Evolutionary conservation across 345 rosid species (phyloP), one percentile per base, ranked within the genome.

Genomic region (Heritiera fomes): DNA sequence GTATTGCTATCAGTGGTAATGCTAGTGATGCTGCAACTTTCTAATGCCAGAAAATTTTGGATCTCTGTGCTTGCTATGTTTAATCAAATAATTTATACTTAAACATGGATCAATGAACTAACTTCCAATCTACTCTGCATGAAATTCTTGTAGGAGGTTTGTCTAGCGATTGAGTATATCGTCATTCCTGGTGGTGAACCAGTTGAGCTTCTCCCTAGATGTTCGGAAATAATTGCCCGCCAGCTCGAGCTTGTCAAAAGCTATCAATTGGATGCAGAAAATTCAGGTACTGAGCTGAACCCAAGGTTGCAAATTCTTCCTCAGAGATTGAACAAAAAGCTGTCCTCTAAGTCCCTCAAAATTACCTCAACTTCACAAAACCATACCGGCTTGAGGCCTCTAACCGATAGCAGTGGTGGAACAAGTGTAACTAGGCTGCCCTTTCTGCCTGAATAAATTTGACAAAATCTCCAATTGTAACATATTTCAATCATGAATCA

Each of bases 231-330:
- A 73, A 84, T 95, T 17, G 96, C 93, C 14, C 86, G 93, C 73
- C 98, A 95, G 75, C 90, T 95, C n/a, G 90, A 93, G 87, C 94
- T 95, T 45, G 98, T 95, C 34, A 90, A 90, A 81, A 92, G 98
- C 86, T 95, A 93, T 82, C 96, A 92, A 77, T 84, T 95, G 75
- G 78, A 92, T 3, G 99, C 91, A 23, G 99, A 92, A 83, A 93
- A 91, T 80, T 89, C 95, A 13, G 97, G 98, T 45, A 92, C 94
- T 30, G 91, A 91, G 68, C 89, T 78, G 63, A 90, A 87, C 58
- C 97, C 99, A 2, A 89, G 98, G 62, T 80, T 95, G 90, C 98
- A 95, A 85, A 93, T 95, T 77, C 96, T 95, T 83, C 99, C 99
- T 32, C 84, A 77, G 68, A 84, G 88, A 80, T 77, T 87, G 80